Base-by-base conservation (phyloP, 495 filamentous ascomycete species). In the Xeromyces bisporus region DNA sequence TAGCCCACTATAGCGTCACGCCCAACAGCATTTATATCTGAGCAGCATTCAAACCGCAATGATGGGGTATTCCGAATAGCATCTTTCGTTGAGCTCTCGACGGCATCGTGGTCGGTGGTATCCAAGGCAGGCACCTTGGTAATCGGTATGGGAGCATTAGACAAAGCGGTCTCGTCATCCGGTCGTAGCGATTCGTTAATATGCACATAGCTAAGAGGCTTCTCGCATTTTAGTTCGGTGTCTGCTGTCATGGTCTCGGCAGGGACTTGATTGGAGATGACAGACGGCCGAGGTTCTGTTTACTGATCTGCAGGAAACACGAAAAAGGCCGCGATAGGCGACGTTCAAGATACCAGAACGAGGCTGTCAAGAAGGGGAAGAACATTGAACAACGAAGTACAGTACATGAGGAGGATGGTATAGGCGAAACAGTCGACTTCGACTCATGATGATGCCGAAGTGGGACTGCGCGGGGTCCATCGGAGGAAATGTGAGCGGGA, bases 41-140 rank as follows among this genome's bases (percentile, higher is more conserved):
- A 30, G 23, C 18, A 30, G 33, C 34, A 44, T 9, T 12, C 20
- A 16, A 48, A 25, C 15, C 36, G 30, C 10, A 39, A 11, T 11
- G 18, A 17, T 10, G 32, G 23, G 18, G 41, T 43, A 6, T 18
- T 33, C 7, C 28, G 37, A 14, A 38, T 25, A 2, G 28, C 3
- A 31, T 21, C 28, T 2, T 17, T 33, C 2, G 12, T 26, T 6
- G 31, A 15, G 23, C 16, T 18, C 4, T 39, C 37, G 3, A 43
- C 33, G 10, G 29, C 42, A 38, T 48, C 42, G 18, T 25, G 37
- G 30, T 48, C 45, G 29, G 43, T 21, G 0, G 41, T 48, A 26
- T 48, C 45, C 24, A 48, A 32, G 3, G 45, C 42, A 24, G 45
- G 45, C 21, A 48, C 29, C 20, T 43, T 48, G 17, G 45, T 48